phyloP scores from a whole-genome alignment of 2,329 filamentous ascomycete species.

The Aspergillus fijiensis region DNA sequence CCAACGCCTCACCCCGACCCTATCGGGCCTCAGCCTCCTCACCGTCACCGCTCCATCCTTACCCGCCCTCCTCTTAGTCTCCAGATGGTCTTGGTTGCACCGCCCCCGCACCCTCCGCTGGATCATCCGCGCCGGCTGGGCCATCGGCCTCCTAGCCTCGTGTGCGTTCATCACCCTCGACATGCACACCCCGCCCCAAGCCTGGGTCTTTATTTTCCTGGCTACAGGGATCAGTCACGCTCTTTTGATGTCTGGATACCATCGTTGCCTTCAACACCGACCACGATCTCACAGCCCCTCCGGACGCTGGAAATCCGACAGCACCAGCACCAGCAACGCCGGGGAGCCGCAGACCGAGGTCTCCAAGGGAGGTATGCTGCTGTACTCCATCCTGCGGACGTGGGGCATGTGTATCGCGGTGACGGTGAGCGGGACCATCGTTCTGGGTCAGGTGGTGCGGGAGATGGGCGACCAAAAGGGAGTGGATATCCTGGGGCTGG shows the following conservation, averaged over 20 bases:
- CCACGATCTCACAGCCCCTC: constrained; percentile 20
- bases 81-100: constrained; percentile 14
- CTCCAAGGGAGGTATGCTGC: constrained; percentile 31
- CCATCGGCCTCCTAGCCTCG: constrained; percentile 35
- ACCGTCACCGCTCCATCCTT: constrained; percentile 34
- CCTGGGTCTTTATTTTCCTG: constrained; percentile 40
- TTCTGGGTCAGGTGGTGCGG: constrained; percentile 42
- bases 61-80: constrained; percentile 21
- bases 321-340: background rate
- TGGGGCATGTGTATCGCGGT: constrained; percentile 50
- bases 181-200: constrained; percentile 30
- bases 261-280: constrained; percentile 35
- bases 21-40: constrained; percentile 41
- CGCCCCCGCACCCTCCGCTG: constrained; percentile 32
- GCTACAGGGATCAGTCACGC: constrained; percentile 46
- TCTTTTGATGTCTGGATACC: constrained; percentile 43
- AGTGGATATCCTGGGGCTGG: constrained; percentile 4
- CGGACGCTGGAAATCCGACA: background rate
- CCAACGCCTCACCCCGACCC: constrained; percentile 32
- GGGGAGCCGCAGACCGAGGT: background rate
- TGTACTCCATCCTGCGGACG: constrained; percentile 41
- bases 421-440: constrained; percentile 40
- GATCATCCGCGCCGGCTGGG: constrained; percentile 47
- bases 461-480: constrained; percentile 21
- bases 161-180: constrained; percentile 42